These are phyloP conservation scores for Podospora appendiculata DNA, from an alignment of 495 filamentous ascomycete species.

Conservation along the genomic window DNA sequence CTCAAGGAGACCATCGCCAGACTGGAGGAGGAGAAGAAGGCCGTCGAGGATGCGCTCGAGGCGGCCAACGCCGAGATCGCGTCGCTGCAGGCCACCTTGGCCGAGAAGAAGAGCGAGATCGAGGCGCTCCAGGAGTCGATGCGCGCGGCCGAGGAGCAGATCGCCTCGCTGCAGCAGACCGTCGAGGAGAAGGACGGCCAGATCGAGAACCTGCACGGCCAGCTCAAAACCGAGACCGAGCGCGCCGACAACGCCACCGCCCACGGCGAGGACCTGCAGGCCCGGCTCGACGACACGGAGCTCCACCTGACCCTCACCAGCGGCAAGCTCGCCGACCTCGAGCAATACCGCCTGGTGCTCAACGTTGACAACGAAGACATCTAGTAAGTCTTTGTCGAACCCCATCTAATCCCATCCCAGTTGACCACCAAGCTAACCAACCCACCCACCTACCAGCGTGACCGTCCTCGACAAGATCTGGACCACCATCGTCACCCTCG, in stretches of 20 bases:
- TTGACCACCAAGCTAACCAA: background rate
- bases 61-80: slow-evolving; percentile 17
- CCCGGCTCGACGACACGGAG: slow-evolving; percentile 18
- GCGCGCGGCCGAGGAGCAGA: slow-evolving; percentile 20
- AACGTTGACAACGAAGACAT: slow-evolving; percentile 20
- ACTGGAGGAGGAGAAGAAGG: slow-evolving; percentile 17
- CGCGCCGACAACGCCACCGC: slow-evolving; percentile 21
- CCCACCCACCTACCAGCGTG: slow-evolving; percentile 10
- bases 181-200: slow-evolving; percentile 21
- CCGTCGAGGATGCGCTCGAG: slow-evolving; percentile 19
- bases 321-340: slow-evolving; percentile 18
- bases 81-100: slow-evolving; percentile 14
- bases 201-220: slow-evolving; percentile 19
- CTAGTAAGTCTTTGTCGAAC: slow-evolving; percentile 13
- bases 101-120: slow-evolving; percentile 18
- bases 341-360: slow-evolving; percentile 21
- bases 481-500: slow-evolving; percentile 28
- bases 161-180: slow-evolving; percentile 19
- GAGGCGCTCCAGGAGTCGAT: slow-evolving; percentile 20
- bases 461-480: slow-evolving; percentile 30
- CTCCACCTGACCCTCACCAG: slow-evolving; percentile 13
- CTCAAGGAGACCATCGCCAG: slow-evolving; percentile 15
- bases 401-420: background rate
- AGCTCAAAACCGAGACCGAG: slow-evolving; percentile 16
- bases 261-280: slow-evolving; percentile 20